phyloP scores from a whole-genome alignment of 768 basidiomycete species.

The Terana coerulea region DNA sequence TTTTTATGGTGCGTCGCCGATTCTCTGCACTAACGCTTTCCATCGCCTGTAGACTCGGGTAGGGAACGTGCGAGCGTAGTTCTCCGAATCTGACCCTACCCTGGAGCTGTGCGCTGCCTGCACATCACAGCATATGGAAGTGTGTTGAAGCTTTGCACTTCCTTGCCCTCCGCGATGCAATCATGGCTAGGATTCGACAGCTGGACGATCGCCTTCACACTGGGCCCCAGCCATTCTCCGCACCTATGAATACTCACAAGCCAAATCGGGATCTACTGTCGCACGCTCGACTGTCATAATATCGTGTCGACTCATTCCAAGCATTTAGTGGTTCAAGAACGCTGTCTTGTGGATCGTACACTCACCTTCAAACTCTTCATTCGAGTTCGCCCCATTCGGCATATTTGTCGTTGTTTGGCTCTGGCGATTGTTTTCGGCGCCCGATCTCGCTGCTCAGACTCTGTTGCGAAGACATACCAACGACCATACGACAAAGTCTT shows the following conservation, averaged over 20 bases:
- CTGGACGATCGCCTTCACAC: too few species aligned
- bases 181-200: too few species aligned
- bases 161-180: too few species aligned
- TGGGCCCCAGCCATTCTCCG: neutral
- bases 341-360: neutral
- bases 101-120: neutral
- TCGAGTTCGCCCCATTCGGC: neutral
- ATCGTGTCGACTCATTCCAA: neutral
- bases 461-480: too few species aligned
- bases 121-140: too few species aligned
- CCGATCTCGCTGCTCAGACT: too few species aligned
- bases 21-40: too few species aligned
- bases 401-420: conserved; percentile 12
- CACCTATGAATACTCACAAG: neutral
- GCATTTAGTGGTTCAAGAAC: neutral
- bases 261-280: neutral
- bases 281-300: neutral
- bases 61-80: conserved; percentile 30
- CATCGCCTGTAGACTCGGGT: too few species aligned
- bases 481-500: too few species aligned
- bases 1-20: too few species aligned
- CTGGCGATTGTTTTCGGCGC: conserved; percentile 6
- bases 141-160: too few species aligned
- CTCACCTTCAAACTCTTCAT: neutral
- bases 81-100: conserved; percentile 27